phyloP scores from a whole-genome alignment of 129 eudicot species.

The Flaveria sonorensis region DNA sequence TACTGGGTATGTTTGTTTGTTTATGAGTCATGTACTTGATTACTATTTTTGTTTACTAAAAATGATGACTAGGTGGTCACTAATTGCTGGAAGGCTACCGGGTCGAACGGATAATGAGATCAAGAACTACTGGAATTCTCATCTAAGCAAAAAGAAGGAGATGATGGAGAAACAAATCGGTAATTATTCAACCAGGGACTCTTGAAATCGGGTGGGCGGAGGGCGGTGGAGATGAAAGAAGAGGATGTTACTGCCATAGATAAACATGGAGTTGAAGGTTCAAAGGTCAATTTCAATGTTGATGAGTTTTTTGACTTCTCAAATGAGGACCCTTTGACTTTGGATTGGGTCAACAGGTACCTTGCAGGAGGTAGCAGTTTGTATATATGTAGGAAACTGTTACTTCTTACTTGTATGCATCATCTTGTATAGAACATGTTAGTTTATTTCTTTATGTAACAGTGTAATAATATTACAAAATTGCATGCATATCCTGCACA shows the following conservation, averaged over 20 bases:
- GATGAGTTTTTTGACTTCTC: constrained; percentile 52
- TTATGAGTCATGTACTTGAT: neutral
- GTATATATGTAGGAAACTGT: constrained; percentile 20
- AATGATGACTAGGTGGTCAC: constrained; percentile 42
- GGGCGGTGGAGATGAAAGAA: constrained; percentile 29
- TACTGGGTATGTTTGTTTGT: too few relatives aligned
- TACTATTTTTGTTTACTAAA: neutral
- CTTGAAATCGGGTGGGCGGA: constrained; percentile 10
- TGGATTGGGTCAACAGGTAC: constrained; percentile 46
- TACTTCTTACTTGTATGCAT: neutral
- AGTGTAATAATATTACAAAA: constrained; percentile 13
- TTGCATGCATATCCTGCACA: constrained; percentile 47
- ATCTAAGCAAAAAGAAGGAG: constrained; percentile 45
- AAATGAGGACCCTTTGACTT: constrained; percentile 41
- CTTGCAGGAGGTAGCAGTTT: constrained; percentile 22
- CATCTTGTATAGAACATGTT: constrained; percentile 8
- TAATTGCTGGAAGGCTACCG: constrained; percentile 47
- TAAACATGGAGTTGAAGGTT: constrained; percentile 26
- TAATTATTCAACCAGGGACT: neutral
- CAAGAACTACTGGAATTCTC: constrained; percentile 47
- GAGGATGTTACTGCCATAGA: constrained; percentile 20
- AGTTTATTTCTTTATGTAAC: neutral
- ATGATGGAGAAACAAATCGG: constrained; percentile 21
- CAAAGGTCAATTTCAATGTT: constrained; percentile 33
- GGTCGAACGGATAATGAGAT: constrained; percentile 45